phyloP scores from a whole-genome alignment of 2,329 filamentous ascomycete species.

The Aspergillus fischeri region DNA sequence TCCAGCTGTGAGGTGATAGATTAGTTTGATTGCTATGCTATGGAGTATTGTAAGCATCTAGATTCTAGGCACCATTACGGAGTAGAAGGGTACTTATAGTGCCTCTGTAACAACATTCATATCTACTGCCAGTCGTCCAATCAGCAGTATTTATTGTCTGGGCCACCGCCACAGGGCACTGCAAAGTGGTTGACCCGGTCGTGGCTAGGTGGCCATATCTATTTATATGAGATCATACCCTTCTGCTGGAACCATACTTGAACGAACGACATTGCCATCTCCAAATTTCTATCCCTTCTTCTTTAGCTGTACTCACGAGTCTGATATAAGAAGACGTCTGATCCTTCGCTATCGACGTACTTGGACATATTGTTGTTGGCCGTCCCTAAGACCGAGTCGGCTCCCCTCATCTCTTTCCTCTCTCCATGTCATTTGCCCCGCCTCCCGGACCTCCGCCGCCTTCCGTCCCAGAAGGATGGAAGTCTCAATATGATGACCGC shows the following conservation, averaged over 20 bases:
- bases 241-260: background rate
- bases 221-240: background rate
- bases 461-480: constrained; percentile 72
- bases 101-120: too few relatives aligned
- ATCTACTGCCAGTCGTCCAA: background rate
- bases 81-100: too few relatives aligned
- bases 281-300: background rate
- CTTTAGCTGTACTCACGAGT: background rate
- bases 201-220: constrained; percentile 2
- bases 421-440: constrained; percentile 36
- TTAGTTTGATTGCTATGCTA: background rate
- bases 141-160: constrained; percentile 1
- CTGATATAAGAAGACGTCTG: background rate
- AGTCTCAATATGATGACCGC: constrained; percentile 77
- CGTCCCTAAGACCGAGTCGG: background rate
- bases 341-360: background rate
- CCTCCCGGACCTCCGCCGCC: constrained; percentile 54
- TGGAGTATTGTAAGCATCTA: background rate
- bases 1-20: background rate
- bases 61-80: background rate
- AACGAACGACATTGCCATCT: background rate
- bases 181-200: background rate
- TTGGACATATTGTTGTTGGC: background rate
- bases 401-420: background rate
- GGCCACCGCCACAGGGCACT: constrained; percentile 18